Base-by-base conservation (phyloP, 2,329 filamentous ascomycete species). In the Sclerotinia subarctica region DNA sequence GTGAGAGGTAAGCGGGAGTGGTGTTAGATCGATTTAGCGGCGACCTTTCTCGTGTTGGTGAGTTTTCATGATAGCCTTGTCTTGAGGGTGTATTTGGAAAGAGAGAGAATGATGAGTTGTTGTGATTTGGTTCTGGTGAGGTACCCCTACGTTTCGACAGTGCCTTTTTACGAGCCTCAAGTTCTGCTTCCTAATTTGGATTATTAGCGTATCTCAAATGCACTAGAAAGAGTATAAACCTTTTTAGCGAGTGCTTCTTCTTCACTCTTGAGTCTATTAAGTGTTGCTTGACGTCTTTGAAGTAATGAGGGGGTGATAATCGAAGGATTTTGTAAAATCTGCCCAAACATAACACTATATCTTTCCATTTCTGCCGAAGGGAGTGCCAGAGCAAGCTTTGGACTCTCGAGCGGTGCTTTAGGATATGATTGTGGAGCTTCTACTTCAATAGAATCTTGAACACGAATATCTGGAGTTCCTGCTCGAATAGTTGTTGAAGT, bases 331-430 rank as follows among this genome's bases (percentile, higher is more conserved):
- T 86, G 85, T 35, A 97, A 81, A 8, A 97, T 82, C 49, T 86
- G 86, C 67, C 89, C 88, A 76, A 98, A 97, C 94, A 97, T 97
- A 72, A 97, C 86, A 73, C 93, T 97, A 74, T 97, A 98, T 60
- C 94, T 84, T 77, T 97, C 94, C 84, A 98, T 83, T 70, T 90
- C 87, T 67, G 91, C 84, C 62, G 86, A 85, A 0, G 94, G 94
- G 68, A 97, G 95, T 64, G 94, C 87, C 21, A 97, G 85, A 73
- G 93, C 84, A 26, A 97, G 81, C 8, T 90, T 78, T 2, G 80
- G 78, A 13, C 76, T 64, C 17, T 66, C 59, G 29, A 70, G 52
- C 24, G 52, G 29, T 7, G 58, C 42, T 47, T 44, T 49, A 24
- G 64, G 64, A 49, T 66, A 59, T 8, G 64, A 66, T 26, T n/a